A percentile compares a stretch with the other conserved stretches of the same genome.
Conservation (phyloP, 2,329 filamentous ascomycete species). For the Cryphonectria parasitica region DNA sequence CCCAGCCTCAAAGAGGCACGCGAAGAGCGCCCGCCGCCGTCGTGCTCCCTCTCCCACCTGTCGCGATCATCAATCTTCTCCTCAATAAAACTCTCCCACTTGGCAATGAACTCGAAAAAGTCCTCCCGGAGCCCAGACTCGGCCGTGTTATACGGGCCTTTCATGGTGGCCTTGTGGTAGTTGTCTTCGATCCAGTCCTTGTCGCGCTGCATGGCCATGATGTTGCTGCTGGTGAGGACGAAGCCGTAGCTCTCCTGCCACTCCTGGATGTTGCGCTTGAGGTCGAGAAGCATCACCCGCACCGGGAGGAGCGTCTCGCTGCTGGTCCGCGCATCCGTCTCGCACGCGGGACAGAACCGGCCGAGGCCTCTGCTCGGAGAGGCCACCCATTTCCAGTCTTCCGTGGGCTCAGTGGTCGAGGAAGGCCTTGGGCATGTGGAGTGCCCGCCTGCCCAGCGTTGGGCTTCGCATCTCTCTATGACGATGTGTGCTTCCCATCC, state of each 20-base stretch:
- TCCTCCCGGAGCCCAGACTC: background rate
- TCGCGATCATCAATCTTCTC: background rate
- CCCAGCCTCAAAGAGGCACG: background rate
- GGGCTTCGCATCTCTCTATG: background rate
- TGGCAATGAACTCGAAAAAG: background rate
- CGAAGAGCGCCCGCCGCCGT: background rate
- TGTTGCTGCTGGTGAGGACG: background rate
- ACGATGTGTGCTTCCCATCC: slow-evolving; percentile 1
- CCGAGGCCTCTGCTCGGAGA: background rate
- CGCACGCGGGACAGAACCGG: slow-evolving; percentile 3
- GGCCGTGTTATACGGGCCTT: background rate
- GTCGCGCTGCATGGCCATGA: background rate
- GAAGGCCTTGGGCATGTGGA: background rate
- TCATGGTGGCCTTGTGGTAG: background rate
- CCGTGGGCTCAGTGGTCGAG: background rate
- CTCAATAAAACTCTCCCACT: background rate
- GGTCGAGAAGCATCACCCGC: background rate
- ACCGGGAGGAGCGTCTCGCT: background rate
- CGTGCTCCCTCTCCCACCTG: background rate
- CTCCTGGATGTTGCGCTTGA: slow-evolving; percentile 1
- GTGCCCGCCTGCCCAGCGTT: background rate
- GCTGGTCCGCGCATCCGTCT: background rate
- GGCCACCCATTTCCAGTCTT: slow-evolving; percentile 4
- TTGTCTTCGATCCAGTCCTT: background rate
- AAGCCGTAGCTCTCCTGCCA: background rate